A percentile compares a stretch with the other conserved stretches of the same genome.
phyloP scores from a whole-genome alignment of 805 yeast genomes.

The Pichia paraexigua region DNA sequence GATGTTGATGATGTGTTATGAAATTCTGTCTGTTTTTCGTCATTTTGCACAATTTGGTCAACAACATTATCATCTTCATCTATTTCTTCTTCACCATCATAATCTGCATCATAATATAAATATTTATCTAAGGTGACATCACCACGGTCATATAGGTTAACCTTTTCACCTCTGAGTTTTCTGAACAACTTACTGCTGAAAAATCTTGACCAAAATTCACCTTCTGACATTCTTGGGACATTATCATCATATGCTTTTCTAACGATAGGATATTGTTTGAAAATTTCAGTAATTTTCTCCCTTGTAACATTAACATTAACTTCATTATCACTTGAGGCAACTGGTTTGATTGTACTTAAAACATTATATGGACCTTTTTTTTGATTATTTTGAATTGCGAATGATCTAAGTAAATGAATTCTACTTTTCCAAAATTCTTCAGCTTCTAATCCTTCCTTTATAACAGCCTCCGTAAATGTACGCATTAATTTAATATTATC shows the following conservation, averaged over 20 bases:
- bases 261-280: conserved; percentile 88
- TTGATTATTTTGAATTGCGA: conserved; percentile 77
- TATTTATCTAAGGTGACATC: conserved; percentile 83
- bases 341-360: conserved; percentile 86
- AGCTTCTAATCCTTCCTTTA: conserved; percentile 65
- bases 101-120: conserved; percentile 59
- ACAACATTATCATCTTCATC: conserved; percentile 23
- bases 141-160: conserved; percentile 67
- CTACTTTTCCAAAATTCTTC: conserved; percentile 84
- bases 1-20: background rate
- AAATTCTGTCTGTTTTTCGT: conserved; percentile 6
- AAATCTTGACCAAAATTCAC: conserved; percentile 94
- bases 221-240: conserved; percentile 84
- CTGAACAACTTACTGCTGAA: conserved; percentile 86
- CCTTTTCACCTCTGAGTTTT: conserved; percentile 80
- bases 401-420: conserved; percentile 71
- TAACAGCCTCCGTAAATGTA: conserved; percentile 83
- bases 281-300: conserved; percentile 82
- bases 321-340: conserved; percentile 85
- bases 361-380: conserved; percentile 92
- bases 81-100: conserved; percentile 33
- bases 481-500: conserved; percentile 63
- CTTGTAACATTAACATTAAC: conserved; percentile 89
- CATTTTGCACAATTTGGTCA: conserved; percentile 34
- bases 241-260: conserved; percentile 81